Evolutionary conservation across 176 grass and related monocot species (phyloP).

Genomic region (Avena atlantica): DNA sequence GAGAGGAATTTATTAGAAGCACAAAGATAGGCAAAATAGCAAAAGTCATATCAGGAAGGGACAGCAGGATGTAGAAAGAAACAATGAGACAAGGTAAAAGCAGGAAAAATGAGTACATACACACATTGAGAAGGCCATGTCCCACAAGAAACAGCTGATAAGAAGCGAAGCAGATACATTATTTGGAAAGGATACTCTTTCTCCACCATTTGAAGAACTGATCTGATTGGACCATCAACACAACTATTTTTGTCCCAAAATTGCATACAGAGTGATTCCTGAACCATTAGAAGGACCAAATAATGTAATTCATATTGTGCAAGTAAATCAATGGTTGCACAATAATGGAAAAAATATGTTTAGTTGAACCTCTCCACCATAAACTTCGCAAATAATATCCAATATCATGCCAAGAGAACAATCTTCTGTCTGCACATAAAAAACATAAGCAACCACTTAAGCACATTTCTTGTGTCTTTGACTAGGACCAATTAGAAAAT

Average conservation of each 20-base stretch:
- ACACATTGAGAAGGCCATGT: conserved; percentile 89
- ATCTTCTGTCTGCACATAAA: conserved; percentile 58
- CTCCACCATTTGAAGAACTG: conserved; percentile 84
- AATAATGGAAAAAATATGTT: neutral
- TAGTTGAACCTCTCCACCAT: conserved; percentile 73
- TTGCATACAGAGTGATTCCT: conserved; percentile 93
- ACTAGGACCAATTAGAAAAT: conserved; percentile 4
- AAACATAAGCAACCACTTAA: conserved; percentile 43
- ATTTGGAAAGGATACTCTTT: conserved; percentile 85
- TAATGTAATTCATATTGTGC: neutral
- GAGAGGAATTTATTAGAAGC: neutral
- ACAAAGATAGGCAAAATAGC: neutral
- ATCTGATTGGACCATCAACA: conserved; percentile 90
- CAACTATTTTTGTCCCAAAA: conserved; percentile 97
- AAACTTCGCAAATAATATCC: conserved; percentile 72
- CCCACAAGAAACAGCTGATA: conserved; percentile 88
- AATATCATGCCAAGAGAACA: conserved; percentile 68
- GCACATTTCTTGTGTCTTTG: conserved; percentile 19
- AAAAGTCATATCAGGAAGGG: neutral
- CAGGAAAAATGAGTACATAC: conserved; percentile 58
- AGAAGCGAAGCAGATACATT: conserved; percentile 66
- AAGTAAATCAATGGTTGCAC: conserved; percentile 29
- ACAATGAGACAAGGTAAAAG: neutral
- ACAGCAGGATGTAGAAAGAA: neutral
- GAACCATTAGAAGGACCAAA: conserved; percentile 40